phyloP scores from a whole-genome alignment of 2,329 filamentous ascomycete species.

The Hypoxylon sp. region DNA sequence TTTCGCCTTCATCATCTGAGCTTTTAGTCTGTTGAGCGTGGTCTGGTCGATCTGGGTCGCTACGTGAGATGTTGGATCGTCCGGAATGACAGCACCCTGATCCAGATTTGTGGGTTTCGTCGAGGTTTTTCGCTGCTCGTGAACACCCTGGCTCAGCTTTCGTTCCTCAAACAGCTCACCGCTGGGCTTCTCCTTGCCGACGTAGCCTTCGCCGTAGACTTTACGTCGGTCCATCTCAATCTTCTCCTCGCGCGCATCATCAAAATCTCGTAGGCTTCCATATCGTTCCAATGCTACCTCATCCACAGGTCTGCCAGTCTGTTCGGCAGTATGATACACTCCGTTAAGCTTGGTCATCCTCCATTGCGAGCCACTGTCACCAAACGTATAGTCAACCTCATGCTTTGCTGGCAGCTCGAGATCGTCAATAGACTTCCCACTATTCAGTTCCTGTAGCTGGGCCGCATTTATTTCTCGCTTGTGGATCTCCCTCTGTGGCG shows the following conservation, averaged over 20 bases:
- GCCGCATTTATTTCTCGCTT: slow-evolving; percentile 82
- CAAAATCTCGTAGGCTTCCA: slow-evolving; percentile 85
- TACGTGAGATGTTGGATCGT: slow-evolving; percentile 62
- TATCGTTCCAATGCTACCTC: slow-evolving; percentile 87
- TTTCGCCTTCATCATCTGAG: slow-evolving; percentile 96
- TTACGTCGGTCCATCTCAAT: slow-evolving; percentile 87
- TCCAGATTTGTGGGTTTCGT: slow-evolving; percentile 54
- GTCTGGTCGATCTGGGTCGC: slow-evolving; percentile 78
- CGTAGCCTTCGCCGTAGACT: slow-evolving; percentile 86
- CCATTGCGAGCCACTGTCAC: slow-evolving; percentile 92
- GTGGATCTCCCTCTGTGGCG: slow-evolving; percentile 79
- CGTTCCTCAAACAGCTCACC: slow-evolving; percentile 88
- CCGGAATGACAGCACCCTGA: slow-evolving; percentile 71
- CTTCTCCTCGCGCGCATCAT: slow-evolving; percentile 92
- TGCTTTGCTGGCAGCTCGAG: slow-evolving; percentile 67
- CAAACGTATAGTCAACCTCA: slow-evolving; percentile 85
- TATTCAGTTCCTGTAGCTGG: slow-evolving; percentile 72
- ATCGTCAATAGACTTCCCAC: slow-evolving; percentile 67
- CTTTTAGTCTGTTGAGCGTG: slow-evolving; percentile 87
- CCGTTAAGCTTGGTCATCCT: slow-evolving; percentile 94
- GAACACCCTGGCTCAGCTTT: slow-evolving; percentile 67
- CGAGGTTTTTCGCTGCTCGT: slow-evolving; percentile 52
- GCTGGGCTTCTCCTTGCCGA: slow-evolving; percentile 86
- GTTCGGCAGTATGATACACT: slow-evolving; percentile 83
- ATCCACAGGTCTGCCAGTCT: slow-evolving; percentile 79